Evolutionary conservation across 306 rosid species (phyloP), one percentile per base, ranked within the genome.

Genomic region (Dalbergia cochinchinensis): DNA sequence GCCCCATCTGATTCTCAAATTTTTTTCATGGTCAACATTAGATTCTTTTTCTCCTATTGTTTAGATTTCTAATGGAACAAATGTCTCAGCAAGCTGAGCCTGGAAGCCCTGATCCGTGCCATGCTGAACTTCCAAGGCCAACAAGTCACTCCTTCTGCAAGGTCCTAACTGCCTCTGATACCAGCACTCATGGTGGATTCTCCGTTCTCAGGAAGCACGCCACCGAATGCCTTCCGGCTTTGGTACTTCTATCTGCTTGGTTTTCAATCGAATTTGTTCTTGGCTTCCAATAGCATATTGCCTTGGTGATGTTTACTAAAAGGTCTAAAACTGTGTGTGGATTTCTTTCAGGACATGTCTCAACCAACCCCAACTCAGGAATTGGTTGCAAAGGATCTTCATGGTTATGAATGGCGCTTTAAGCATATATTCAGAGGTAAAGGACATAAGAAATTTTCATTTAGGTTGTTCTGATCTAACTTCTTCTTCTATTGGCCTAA

Each of bases 181-280:
- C 97, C 0, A 92, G 97, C 78, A 92, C 97, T 61, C 97, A 92
- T 80, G 97, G 97, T 0, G 97, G 97, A 3, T 92, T 92, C 80
- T 92, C 97, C 8, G 94, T 92, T 73, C 85, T 92, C 4, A 85
- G 97, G n/a, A 92, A 88, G 77, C 97, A 92, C 12, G 97, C 97
- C 51, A 92, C 97, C 0, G 97, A 88, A 77, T 92, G 94, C 84
- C 90, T 92, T 82, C 97, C 94, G 58, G 84, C 85, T 31, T 80
- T 92, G 97, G 97, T 91, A 90, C 69, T 41, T 8, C 33, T n/a
- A 65, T 65, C 44, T 68, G 31, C 26, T 42, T 66, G 60, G 7
- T 71, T 8, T 35, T 55, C 5, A 37, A 37, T 26, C 58, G 34
- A 57, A 77, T 44, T 76, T 72, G 5, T 11, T 22, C 62, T 65